Conservation (phyloP, 768 basidiomycete species). For the Phylloporus sp. region DNA sequence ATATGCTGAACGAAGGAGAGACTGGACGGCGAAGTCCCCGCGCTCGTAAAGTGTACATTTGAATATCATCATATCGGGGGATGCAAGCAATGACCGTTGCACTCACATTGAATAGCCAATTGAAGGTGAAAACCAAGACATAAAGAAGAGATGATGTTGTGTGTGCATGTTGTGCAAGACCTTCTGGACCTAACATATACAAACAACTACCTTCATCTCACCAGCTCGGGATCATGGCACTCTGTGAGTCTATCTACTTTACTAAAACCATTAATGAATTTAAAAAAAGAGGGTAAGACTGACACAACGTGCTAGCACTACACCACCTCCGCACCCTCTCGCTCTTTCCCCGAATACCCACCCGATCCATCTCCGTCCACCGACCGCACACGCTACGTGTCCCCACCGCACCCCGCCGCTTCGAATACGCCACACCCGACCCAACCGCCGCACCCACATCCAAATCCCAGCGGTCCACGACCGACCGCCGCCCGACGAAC, state of each 20-base stretch:
- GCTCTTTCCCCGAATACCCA: constrained; percentile 5
- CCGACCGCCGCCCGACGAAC: constrained; percentile 26
- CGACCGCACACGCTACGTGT: background rate
- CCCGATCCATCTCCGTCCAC: constrained; percentile 4
- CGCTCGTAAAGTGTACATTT: constrained; percentile 28
- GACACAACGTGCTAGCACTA: background rate
- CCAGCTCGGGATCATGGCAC: constrained; percentile 4
- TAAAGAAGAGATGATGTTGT: constrained; percentile 4
- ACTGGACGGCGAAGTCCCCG: constrained; percentile 32
- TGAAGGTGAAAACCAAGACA: background rate
- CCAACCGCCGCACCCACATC: background rate
- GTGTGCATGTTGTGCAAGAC: constrained; percentile 21
- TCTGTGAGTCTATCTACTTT: constrained; percentile 4
- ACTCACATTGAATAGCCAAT: constrained; percentile 14
- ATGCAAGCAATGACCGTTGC: background rate
- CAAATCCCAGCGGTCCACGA: background rate
- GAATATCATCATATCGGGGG: constrained; percentile 28
- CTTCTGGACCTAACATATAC: constrained; percentile 21
- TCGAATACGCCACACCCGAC: background rate
- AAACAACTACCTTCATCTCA: constrained; percentile 23
- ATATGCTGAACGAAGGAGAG: constrained; percentile 33
- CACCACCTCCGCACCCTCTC: constrained; percentile 3
- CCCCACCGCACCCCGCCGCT: constrained; percentile 11
- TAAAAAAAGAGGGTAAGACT: background rate
- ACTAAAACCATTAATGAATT: background rate